These are phyloP conservation scores for Globisporangium megalacanthum DNA, from an alignment of 352 stramenopile species.

Conservation along the genomic window DNA sequence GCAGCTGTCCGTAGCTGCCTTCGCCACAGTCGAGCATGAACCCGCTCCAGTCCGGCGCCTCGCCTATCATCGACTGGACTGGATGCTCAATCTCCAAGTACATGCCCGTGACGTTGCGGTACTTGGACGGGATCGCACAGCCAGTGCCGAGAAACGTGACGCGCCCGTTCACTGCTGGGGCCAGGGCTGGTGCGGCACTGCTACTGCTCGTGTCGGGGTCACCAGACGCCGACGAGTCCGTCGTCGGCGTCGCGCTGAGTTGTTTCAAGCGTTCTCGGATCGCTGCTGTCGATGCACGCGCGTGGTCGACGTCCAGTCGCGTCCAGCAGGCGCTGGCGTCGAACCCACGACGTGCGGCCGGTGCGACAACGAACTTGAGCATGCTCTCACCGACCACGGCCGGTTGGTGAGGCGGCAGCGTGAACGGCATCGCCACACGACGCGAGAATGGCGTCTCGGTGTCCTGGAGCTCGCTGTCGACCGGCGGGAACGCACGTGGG, in stretches of 20 bases:
- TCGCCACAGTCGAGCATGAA: conserved; percentile 97
- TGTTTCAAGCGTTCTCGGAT: conserved; percentile 7
- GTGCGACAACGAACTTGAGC: conserved; percentile 62
- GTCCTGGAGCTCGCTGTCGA: conserved; percentile 40
- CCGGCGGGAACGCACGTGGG: conserved; percentile 47
- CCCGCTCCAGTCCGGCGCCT: conserved; percentile 22
- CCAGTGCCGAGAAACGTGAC: conserved; percentile 97
- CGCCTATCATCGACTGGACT: neutral
- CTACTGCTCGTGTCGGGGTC: neutral
- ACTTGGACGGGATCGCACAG: conserved; percentile 97
- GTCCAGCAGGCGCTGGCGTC: conserved; percentile 47
- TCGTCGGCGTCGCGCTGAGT: neutral
- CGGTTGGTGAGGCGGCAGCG: conserved; percentile 14
- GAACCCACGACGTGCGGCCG: conserved; percentile 53
- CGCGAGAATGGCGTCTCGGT: conserved; percentile 27
- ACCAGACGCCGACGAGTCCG: too few species aligned
- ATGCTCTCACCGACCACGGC: conserved; percentile 59
- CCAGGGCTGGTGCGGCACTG: neutral
- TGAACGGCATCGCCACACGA: conserved; percentile 15
- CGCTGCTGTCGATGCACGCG: conserved; percentile 28
- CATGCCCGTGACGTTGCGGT: conserved; percentile 97
- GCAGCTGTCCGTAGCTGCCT: conserved; percentile 93
- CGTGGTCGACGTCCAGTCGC: conserved; percentile 40
- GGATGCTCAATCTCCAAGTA: conserved; percentile 66
- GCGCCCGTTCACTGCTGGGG: conserved; percentile 15